A percentile compares a stretch with the other conserved stretches of the same genome.
Evolutionary conservation across 805 yeast genomes (phyloP).

Genomic region (Nakazawaea ambrosiae): DNA sequence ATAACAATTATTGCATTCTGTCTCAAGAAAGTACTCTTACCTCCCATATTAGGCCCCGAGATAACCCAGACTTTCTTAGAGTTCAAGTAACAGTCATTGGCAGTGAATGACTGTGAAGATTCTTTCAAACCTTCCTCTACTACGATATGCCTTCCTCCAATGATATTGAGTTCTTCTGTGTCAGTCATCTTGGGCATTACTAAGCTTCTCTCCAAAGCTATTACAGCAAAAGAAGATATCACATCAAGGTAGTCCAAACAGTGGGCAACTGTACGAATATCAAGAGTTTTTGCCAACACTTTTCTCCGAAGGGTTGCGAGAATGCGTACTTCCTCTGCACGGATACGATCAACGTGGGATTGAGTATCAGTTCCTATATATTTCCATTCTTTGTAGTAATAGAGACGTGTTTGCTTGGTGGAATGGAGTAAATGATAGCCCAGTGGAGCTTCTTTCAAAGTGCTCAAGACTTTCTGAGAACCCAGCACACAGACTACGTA

Average conservation of each 20-base stretch:
- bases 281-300: slow-evolving; percentile 36
- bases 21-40: slow-evolving; percentile 69
- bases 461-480: slow-evolving; percentile 19
- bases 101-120: slow-evolving; percentile 39
- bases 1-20: slow-evolving; percentile 67
- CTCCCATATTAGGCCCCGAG: slow-evolving; percentile 93
- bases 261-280: slow-evolving; percentile 43
- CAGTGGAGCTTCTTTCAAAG: background rate
- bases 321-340: slow-evolving; percentile 46
- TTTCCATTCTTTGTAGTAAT: slow-evolving; percentile 44
- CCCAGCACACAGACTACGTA: slow-evolving; percentile 45
- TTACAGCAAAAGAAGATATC: slow-evolving; percentile 59
- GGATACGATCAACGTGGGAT: slow-evolving; percentile 37
- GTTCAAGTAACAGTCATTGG: slow-evolving; percentile 33
- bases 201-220: slow-evolving; percentile 63
- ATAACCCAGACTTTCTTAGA: slow-evolving; percentile 40
- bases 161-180: slow-evolving; percentile 39
- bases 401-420: slow-evolving; percentile 16
- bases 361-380: slow-evolving; percentile 43
- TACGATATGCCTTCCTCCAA: slow-evolving; percentile 74
- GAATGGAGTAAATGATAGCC: slow-evolving; percentile 1
- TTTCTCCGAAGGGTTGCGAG: slow-evolving; percentile 39
- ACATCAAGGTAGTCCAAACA: slow-evolving; percentile 65
- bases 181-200: slow-evolving; percentile 58
- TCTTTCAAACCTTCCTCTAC: slow-evolving; percentile 68